Percentiles rank a stretch among this genome's conserved stretches.
phyloP scores from a whole-genome alignment of 306 rosid genomes.

The Castanospermum australe region DNA sequence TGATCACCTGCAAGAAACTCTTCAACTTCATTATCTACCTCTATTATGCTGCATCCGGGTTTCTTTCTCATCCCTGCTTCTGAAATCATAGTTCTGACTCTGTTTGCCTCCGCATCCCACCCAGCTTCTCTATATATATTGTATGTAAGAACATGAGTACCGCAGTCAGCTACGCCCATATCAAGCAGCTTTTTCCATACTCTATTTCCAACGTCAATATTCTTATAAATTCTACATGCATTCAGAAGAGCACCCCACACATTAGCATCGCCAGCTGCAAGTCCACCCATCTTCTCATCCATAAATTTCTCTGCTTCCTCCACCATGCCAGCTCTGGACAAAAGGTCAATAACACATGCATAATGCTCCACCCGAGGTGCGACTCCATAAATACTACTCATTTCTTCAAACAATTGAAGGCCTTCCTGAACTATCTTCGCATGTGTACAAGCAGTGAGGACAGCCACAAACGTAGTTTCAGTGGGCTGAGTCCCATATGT shows the following conservation, averaged over 20 bases:
- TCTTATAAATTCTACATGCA: conserved; percentile 76
- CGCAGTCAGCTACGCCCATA: conserved; percentile 59
- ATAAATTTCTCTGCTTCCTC: conserved; percentile 73
- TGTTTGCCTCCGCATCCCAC: conserved; percentile 69
- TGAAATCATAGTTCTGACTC: conserved; percentile 50
- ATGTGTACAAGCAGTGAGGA: conserved; percentile 67
- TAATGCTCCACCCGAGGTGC: conserved; percentile 29
- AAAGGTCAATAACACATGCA: conserved; percentile 59
- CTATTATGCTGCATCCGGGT: conserved; percentile 85
- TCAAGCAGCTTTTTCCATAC: conserved; percentile 68
- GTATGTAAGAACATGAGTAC: conserved; percentile 72
- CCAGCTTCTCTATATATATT: conserved; percentile 75
- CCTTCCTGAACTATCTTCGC: conserved; percentile 60
- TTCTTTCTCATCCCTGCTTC: conserved; percentile 62
- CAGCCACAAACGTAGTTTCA: conserved; percentile 63
- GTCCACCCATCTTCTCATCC: conserved; percentile 79
- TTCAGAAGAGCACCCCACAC: conserved; percentile 76
- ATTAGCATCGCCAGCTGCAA: conserved; percentile 55
- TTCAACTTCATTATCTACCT: conserved; percentile 65
- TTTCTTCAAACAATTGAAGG: conserved; percentile 55
- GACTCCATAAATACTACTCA: conserved; percentile 40
- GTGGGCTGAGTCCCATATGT: conserved; percentile 39
- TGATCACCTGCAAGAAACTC: conserved; percentile 81
- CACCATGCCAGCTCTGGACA: conserved; percentile 72
- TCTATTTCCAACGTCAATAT: conserved; percentile 58